Conservation (phyloP, 2,329 filamentous ascomycete genomes). For the Cadophora sp. region DNA sequence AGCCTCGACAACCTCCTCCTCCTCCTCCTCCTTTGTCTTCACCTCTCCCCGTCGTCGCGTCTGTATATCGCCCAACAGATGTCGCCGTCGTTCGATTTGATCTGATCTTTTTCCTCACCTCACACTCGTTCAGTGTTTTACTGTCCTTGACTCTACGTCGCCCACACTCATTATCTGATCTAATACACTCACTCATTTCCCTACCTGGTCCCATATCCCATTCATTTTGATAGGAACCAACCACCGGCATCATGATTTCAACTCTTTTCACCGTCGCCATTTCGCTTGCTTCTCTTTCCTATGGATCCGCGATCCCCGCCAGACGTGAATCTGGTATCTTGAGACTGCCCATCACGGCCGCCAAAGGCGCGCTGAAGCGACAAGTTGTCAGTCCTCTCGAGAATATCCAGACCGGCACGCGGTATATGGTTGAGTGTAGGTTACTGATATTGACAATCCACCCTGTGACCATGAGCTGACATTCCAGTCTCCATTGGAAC, state of each 20-base stretch:
- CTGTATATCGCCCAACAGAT: slow-evolving; percentile 12
- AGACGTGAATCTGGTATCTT: slow-evolving; percentile 19
- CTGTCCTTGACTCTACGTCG: slow-evolving; percentile 6
- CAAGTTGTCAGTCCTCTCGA: slow-evolving; percentile 13
- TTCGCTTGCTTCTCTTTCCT: slow-evolving; percentile 18
- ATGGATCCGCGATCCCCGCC: slow-evolving; percentile 17
- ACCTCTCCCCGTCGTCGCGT: background rate
- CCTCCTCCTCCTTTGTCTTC: background rate
- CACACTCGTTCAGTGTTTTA: background rate
- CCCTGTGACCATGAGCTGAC: background rate
- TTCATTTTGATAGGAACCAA: slow-evolving; percentile 7
- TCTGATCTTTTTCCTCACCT: slow-evolving; percentile 4
- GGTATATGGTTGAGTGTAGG: slow-evolving; percentile 27
- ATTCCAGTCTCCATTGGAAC: slow-evolving; percentile 24
- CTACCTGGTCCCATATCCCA: slow-evolving; percentile 5
- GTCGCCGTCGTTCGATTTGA: slow-evolving; percentile 3
- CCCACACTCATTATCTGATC: slow-evolving; percentile 9
- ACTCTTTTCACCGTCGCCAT: slow-evolving; percentile 23
- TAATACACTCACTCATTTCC: background rate
- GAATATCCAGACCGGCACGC: slow-evolving; percentile 23
- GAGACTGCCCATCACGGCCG: slow-evolving; percentile 23
- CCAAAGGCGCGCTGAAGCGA: slow-evolving; percentile 9
- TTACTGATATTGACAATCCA: background rate
- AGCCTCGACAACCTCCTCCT: slow-evolving; percentile 1
- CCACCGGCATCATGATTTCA: slow-evolving; percentile 22